A percentile compares a stretch with the other conserved stretches of the same genome.
phyloP scores from a whole-genome alignment of 305 asterid genomes.

The Ruellia speciosa region DNA sequence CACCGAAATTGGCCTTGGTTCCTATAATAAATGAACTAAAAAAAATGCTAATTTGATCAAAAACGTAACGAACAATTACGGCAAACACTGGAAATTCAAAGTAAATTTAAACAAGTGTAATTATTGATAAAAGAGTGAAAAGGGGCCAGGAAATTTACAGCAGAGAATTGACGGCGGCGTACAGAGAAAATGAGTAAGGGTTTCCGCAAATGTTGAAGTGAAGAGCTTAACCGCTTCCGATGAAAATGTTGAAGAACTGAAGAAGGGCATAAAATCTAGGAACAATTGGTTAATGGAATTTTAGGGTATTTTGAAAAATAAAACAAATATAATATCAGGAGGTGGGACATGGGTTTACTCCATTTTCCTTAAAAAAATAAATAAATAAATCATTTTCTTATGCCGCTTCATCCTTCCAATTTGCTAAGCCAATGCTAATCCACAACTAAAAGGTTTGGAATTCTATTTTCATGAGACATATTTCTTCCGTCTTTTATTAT shows the following conservation, averaged over 20 bases:
- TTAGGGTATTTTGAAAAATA: background rate
- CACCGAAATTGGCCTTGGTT: no score
- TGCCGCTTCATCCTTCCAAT: no score
- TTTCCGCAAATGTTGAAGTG: constrained; percentile 21
- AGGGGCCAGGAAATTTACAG: constrained; percentile 14
- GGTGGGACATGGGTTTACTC: no score
- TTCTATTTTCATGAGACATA: no score
- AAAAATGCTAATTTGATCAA: constrained; percentile 7
- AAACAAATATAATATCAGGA: no score
- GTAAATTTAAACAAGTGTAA: background rate
- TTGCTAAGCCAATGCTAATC: no score
- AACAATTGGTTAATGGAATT: constrained; percentile 11
- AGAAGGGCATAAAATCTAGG: constrained; percentile 22
- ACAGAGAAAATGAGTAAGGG: constrained; percentile 14
- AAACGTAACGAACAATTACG: background rate
- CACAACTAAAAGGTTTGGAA: no score
- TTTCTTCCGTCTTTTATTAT: no score
- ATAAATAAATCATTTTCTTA: no score
- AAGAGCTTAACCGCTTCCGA: constrained; percentile 29
- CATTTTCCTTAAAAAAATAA: no score
- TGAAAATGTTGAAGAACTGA: constrained; percentile 1
- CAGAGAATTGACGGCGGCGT: constrained; percentile 13
- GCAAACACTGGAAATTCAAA: background rate
- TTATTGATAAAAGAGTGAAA: constrained; percentile 9
- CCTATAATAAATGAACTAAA: constrained; percentile 12